Percentiles rank a stretch among this genome's conserved stretches.
Conservation (phyloP, 2,329 filamentous ascomycete species). For the Colletotrichum navitas region DNA sequence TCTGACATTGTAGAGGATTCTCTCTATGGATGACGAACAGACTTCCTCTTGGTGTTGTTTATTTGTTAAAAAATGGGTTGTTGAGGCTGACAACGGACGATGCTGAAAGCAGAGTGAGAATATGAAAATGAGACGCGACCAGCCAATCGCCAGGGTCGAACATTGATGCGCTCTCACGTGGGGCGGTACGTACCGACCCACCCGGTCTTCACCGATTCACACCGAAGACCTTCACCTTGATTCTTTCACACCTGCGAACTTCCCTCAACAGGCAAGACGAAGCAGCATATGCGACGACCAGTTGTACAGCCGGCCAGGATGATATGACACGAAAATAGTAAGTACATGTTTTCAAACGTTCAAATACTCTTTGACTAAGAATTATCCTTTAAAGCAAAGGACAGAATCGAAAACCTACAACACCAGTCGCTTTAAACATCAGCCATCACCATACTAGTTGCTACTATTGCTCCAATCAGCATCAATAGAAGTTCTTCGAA, state of each 20-base stretch:
- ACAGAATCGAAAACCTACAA: background rate
- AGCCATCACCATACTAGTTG: too few species aligned
- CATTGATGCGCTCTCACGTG: conserved; percentile 24
- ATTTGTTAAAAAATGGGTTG: background rate
- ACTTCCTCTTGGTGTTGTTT: background rate
- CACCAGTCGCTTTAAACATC: background rate
- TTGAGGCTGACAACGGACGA: background rate
- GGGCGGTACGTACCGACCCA: conserved; percentile 4
- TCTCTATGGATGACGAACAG: background rate
- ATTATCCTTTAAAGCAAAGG: background rate
- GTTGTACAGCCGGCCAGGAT: background rate
- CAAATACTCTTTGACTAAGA: background rate
- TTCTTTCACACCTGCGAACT: background rate
- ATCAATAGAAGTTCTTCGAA: background rate
- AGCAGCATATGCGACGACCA: background rate
- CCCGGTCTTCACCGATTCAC: background rate
- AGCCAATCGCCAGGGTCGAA: conserved; percentile 10
- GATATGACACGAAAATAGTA: fast-evolving
- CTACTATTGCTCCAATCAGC: background rate
- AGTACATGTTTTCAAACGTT: too few species aligned
- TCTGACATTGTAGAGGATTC: conserved; percentile 15
- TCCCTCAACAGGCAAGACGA: background rate
- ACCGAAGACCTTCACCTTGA: background rate
- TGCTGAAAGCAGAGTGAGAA: background rate
- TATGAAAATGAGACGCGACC: conserved; percentile 13